Conservation (phyloP, 176 grass and related monocot species). For the Eleusine coracana region DNA sequence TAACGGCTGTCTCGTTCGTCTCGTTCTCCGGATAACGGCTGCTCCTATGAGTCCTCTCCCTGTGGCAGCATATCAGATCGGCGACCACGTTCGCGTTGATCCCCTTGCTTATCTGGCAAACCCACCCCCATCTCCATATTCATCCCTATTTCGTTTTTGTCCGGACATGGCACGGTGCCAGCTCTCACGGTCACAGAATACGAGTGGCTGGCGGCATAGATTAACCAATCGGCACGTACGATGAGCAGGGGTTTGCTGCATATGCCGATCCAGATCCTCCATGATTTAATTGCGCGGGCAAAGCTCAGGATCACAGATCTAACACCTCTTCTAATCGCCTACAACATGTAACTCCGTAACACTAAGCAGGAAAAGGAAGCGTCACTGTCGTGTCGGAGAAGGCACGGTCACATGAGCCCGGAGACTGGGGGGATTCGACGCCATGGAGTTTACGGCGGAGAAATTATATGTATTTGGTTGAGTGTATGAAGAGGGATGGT, state of each 20-base stretch:
- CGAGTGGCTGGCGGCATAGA: constrained; percentile 22
- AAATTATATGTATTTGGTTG: too few species aligned
- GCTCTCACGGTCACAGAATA: background rate
- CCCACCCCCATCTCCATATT: too few species aligned
- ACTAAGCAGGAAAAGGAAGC: background rate
- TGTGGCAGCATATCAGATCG: constrained; percentile 1
- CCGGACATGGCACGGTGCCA: background rate
- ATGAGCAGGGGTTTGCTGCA: background rate
- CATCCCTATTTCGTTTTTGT: background rate
- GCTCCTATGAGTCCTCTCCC: too few species aligned
- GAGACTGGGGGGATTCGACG: background rate
- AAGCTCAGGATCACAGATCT: background rate
- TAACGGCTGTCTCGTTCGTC: too few species aligned
- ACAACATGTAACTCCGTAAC: background rate
- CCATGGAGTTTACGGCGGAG: background rate
- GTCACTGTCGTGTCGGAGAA: background rate
- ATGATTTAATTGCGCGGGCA: background rate
- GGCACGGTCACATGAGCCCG: background rate
- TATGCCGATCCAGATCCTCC: background rate
- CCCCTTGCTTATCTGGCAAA: background rate
- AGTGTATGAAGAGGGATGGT: too few species aligned
- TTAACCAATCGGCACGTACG: background rate
- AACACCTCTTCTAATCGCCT: background rate
- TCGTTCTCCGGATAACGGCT: too few species aligned
- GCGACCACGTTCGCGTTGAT: background rate